Conservation (phyloP, 768 basidiomycete species). For the Rhizopogon sp. region DNA sequence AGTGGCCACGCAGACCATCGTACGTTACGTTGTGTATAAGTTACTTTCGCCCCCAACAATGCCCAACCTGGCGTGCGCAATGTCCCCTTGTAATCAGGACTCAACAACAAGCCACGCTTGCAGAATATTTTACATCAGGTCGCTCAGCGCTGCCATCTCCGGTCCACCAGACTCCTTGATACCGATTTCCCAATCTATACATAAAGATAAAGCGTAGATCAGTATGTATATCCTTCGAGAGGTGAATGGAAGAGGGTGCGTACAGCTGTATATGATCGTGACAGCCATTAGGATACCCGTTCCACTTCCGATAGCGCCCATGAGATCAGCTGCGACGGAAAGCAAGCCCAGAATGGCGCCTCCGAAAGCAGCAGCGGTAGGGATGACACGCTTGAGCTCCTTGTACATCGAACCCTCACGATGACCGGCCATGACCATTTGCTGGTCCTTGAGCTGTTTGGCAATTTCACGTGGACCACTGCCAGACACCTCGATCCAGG, state of each 20-base stretch:
- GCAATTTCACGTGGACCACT: conserved; percentile 94
- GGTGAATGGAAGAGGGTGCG: background rate
- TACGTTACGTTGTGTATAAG: background rate
- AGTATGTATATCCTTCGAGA: background rate
- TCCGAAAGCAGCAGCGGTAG: conserved; percentile 95
- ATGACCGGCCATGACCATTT: conserved; percentile 91
- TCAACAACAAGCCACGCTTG: background rate
- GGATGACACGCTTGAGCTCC: conserved; percentile 96
- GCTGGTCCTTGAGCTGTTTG: conserved; percentile 97
- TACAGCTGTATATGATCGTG: conserved; percentile 89
- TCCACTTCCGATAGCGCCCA: conserved; percentile 94
- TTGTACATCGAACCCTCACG: conserved; percentile 99
- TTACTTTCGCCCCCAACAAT: background rate
- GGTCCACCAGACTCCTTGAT: conserved; percentile 74
- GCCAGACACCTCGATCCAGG: conserved; percentile 99
- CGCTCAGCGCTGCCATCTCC: conserved; percentile 77
- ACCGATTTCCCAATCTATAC: conserved; percentile 89
- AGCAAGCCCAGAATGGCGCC: conserved; percentile 94
- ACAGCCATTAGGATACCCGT: conserved; percentile 98
- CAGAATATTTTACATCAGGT: conserved; percentile 50
- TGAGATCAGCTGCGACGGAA: conserved; percentile 87
- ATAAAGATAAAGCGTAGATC: background rate
- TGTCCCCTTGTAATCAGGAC: background rate
- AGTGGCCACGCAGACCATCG: background rate
- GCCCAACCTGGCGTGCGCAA: too few relatives aligned